Evolutionary conservation across 805 yeast genomes (phyloP), one percentile per base, ranked within the genome.

Genomic region (Candida anglica): DNA sequence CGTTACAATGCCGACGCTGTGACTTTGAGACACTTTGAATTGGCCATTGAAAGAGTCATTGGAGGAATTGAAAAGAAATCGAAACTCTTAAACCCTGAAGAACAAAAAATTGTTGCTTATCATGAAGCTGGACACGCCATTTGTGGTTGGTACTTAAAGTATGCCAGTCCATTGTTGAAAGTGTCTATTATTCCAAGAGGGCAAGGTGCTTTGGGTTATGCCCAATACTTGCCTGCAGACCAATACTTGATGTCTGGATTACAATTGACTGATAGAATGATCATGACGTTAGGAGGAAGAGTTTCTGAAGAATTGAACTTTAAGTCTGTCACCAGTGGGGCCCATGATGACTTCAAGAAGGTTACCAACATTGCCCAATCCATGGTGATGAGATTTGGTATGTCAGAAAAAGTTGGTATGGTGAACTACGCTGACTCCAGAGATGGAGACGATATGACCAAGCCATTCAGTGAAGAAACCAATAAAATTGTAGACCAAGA

Each of bases 51-150:
- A 63, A 79, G 99, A 54, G 97, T 91, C 27, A 86, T 89, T 60
- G 97, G 94, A 20, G 99, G 99, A 24, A 69, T 93, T 41, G 98
- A 91, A 60, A 86, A 86, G 70, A 91, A 87, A 61, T 75, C 89
- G 11, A 81, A 83, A 51, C 75, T 93, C 10, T 69, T 94, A 40
- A 77, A 87, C 3, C 82, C 87, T 1, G 89, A 83, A 39, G 98
- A 94, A 55, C 86, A 88, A 63, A 78, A 71, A 42, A 79, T 87
- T 18, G 96, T 94, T 37, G 98, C 98, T 1, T 93, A 84, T 52
- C 98, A 94, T 56, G 99, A 93, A 60, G 98, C 99, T 3, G 99
- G 98, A 3, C 98, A 94, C 62, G 98, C 99, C 8, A 77, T 93
- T 40, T 89, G 98, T 60, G 98, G 98, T 9, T 93, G 98, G 99